Base-by-base conservation (phyloP, 2,329 filamentous ascomycete species). In the Phyllosticta citriasiana region DNA sequence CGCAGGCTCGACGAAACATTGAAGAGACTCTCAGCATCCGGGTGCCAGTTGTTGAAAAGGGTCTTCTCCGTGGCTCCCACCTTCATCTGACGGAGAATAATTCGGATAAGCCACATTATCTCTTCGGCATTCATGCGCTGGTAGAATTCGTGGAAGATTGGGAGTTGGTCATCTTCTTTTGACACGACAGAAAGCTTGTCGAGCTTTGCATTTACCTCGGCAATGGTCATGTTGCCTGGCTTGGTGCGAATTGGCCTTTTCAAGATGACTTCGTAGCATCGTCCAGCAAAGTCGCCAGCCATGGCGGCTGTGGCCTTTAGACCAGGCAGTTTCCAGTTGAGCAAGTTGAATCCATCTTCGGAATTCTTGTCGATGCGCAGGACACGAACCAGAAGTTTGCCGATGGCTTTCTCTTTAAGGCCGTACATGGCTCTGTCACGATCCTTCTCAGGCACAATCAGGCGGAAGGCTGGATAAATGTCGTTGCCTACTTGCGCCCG, bases 381-480 rank as follows among this genome's bases (percentile, higher is more conserved):
- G 50, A 96, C 82, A 71, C 91, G 93, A 62, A 97, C 89, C n/a
- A 97, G 79, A 22, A 97, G 77, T 71, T 91, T 96, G 9, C 88
- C 93, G 63, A 99, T 91, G 4, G 87, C 84, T 71, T 88, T 92
- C 77, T 99, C 94, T 71, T 97, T 97, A 51, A 99, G 79, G 0
- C 93, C 91, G 69, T 97, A 99, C 79, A 96, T 91, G 19, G 88
- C 88, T 55, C 94, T 84, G 69, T 97, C 91, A 50, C 91, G 85
- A 70, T 99, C 94, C 71, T 96, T 95, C 68, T 95, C 91, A 0
- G 93, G 92, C 3, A 97, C 80, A 62, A 97, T 96, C 55, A 99
- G 82, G 22, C 94, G 86, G 73, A 99, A 83, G 1, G 91, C 93
- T 0, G 94, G 94, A 70, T 94, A 97, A 68, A 99, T 89, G 73